Base-by-base conservation (phyloP, 2,329 filamentous ascomycete genomes). In the Fusarium kyushuense region DNA sequence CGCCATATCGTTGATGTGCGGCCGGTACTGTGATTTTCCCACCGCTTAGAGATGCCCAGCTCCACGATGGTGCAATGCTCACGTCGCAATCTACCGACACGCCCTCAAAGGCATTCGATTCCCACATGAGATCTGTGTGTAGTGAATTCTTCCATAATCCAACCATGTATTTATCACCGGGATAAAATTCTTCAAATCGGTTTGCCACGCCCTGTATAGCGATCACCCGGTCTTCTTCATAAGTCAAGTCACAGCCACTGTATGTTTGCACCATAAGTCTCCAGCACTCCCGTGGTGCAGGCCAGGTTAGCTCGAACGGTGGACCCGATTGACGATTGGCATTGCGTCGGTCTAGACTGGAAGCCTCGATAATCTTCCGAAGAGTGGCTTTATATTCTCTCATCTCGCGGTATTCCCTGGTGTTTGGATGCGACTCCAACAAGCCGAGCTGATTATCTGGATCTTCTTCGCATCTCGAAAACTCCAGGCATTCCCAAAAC, bases 1-100 rank as follows among this genome's bases (percentile, higher is more conserved):
- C 33, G 2, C 33, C 33, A 12, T 11, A n/a, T 4, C 0, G 0
- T n/a, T 36, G 9, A 11, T 5, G 17, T 12, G 17, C 17, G 0
- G 9, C 17, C 6, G 2, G 33, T 6, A 36, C 17, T 2, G 17
- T 36, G 17, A 36, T n/a, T 1, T 0, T 36, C 0, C 33, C 33
- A 5, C 17, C 33, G 0, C 0, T 6, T 10, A 36, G 1, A 2
- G 33, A 36, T 12, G 9, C 17, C 33, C 33, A 36, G 5, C 33
- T 36, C 33, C 33, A 36, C 0, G 33, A 36, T n/a, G 33, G 33
- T 6, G 33, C 33, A 3, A n/a, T 11, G 0, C 0, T 36, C 5
- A 5, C 1, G 12, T 36, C 33, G 1, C 33, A 17, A 3, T n/a
- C n/a, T 0, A 36, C 17, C 0, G 33, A 10, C 6, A 10, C 33